Conservation (phyloP, 2,329 filamentous ascomycete genomes). For the Lojkania enalia region DNA sequence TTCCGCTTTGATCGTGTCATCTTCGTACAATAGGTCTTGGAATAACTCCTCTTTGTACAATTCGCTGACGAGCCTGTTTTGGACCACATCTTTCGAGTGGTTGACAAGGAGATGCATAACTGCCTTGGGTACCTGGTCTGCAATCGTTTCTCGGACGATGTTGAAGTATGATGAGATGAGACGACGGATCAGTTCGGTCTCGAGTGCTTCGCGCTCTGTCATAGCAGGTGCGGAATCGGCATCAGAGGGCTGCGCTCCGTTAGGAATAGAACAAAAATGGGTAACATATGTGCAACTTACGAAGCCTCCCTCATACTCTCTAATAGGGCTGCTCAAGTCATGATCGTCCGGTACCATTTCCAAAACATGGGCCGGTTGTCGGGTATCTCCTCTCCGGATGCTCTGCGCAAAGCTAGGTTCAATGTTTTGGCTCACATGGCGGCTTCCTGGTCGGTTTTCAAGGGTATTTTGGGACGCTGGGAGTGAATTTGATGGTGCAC, state of each 20-base stretch:
- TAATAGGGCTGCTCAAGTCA: constrained; percentile 38
- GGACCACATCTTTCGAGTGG: constrained; percentile 96
- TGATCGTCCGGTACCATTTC: constrained; percentile 48
- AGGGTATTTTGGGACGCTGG: constrained; percentile 47
- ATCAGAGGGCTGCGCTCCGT: constrained; percentile 39
- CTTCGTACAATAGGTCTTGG: constrained; percentile 92
- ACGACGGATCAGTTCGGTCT: constrained; percentile 94
- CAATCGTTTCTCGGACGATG: constrained; percentile 97
- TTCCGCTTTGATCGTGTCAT: constrained; percentile 96
- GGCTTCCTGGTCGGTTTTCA: constrained; percentile 48
- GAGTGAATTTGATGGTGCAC: constrained; percentile 48
- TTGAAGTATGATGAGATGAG: constrained; percentile 99
- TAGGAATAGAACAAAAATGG: constrained; percentile 17
- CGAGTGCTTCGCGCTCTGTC: constrained; percentile 93
- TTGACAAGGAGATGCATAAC: constrained; percentile 99
- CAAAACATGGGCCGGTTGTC: constrained; percentile 48
- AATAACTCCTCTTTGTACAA: constrained; percentile 92
- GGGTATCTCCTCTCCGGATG: constrained; percentile 71
- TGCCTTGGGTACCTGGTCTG: constrained; percentile 96
- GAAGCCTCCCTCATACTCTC: constrained; percentile 57
- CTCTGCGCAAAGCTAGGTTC: constrained; percentile 85
- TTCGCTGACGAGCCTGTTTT: constrained; percentile 94
- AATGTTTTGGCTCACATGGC: constrained; percentile 76
- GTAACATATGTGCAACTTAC: constrained; percentile 56
- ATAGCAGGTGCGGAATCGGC: constrained; percentile 75